Evolutionary conservation across 371 early-diverging fungal genomes (phyloP).

Genomic region (Dichotomocladium elegans): DNA sequence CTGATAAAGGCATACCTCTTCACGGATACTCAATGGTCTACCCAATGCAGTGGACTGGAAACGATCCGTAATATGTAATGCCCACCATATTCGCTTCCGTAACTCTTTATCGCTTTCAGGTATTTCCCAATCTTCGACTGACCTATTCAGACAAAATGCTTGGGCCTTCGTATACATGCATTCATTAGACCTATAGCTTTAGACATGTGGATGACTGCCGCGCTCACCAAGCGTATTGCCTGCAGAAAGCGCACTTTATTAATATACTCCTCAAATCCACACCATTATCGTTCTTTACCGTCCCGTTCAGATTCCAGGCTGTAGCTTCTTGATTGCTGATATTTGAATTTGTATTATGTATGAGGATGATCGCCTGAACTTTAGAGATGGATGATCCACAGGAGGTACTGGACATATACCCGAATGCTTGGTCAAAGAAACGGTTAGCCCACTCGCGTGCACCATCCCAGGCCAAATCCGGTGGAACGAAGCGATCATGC

Average conservation of each 20-base stretch:
- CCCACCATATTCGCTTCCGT: conserved; percentile 48
- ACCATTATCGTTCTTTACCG: not conserved
- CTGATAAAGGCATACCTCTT: conserved; percentile 22
- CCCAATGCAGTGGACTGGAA: conserved; percentile 42
- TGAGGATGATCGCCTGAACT: conserved; percentile 38
- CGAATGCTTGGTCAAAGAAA: conserved; percentile 39
- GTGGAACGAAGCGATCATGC: conserved; percentile 1
- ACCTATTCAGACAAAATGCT: conserved; percentile 34
- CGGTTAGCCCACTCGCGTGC: conserved; percentile 35
- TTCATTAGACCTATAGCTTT: too few species aligned
- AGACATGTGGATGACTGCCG: too few species aligned
- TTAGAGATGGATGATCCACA: conserved; percentile 30
- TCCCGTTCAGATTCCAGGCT: conserved; percentile 19
- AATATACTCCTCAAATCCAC: too few species aligned
- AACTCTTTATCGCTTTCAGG: conserved; percentile 41
- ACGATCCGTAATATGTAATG: conserved; percentile 37
- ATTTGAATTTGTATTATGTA: conserved; percentile 38
- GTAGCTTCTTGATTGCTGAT: conserved; percentile 37
- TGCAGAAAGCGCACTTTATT: too few species aligned
- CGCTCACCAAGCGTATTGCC: too few species aligned
- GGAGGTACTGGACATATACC: conserved; percentile 12
- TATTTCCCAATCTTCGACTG: conserved; percentile 44
- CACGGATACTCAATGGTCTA: conserved; percentile 39
- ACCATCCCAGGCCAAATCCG: conserved; percentile 32
- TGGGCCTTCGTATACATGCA: too few species aligned